Percentiles rank a stretch among this genome's conserved stretches.
phyloP scores from a whole-genome alignment of 2,329 filamentous ascomycete genomes.

The Fusarium continuum region DNA sequence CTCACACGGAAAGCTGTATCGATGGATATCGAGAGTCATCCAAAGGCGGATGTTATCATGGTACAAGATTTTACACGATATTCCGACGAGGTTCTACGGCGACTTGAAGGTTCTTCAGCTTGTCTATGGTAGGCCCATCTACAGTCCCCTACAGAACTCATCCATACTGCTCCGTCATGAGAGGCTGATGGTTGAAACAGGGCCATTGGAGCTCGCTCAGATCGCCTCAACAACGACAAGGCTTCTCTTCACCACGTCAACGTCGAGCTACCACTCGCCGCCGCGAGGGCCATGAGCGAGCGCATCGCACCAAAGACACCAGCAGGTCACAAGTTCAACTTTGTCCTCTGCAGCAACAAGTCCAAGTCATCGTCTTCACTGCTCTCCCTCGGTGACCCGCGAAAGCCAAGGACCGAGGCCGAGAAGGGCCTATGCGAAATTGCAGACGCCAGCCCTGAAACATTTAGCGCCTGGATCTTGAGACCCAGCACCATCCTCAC shows the following conservation, averaged over 20 bases:
- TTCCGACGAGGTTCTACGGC: conserved; percentile 49
- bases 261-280: conserved; percentile 66
- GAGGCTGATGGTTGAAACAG: conserved; percentile 38
- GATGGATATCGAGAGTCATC: conserved; percentile 52
- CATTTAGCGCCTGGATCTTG: conserved; percentile 50
- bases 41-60: conserved; percentile 61
- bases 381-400: conserved; percentile 49
- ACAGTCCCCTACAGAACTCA: too few species aligned
- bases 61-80: conserved; percentile 64
- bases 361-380: conserved; percentile 49
- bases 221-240: conserved; percentile 59
- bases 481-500: conserved; percentile 49
- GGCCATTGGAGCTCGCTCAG: conserved; percentile 56
- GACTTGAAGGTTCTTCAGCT: conserved; percentile 63
- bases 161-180: conserved; percentile 2
- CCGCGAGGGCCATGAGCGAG: conserved; percentile 62
- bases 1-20: conserved; percentile 59
- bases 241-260: conserved; percentile 59
- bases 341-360: conserved; percentile 55
- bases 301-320: conserved; percentile 46
- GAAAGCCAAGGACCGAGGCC: conserved; percentile 51
- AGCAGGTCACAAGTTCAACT: conserved; percentile 50
- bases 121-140: conserved; percentile 70
- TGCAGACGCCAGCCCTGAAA: conserved; percentile 45
- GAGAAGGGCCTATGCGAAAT: conserved; percentile 53